A percentile compares a stretch with the other conserved stretches of the same genome.
Evolutionary conservation across 371 early-diverging fungal species (phyloP).

Genomic region (Batrachochytrium dendrobatidis): DNA sequence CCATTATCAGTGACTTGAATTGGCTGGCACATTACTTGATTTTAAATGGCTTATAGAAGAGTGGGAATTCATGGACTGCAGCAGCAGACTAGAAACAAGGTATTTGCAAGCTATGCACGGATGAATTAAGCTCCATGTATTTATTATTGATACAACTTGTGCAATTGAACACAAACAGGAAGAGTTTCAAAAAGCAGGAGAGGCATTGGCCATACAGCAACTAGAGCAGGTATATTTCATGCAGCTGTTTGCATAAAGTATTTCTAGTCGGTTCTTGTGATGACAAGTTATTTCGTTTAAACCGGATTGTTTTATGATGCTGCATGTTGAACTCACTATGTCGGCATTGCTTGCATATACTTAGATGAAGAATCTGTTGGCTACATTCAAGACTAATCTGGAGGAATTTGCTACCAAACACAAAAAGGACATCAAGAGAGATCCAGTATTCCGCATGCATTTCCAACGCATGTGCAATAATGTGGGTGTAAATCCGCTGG

Average conservation of each 20-base stretch:
- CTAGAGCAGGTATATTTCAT: constrained; percentile 25
- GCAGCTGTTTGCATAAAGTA: not conserved
- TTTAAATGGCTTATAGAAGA: constrained; percentile 16
- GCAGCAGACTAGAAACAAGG: constrained; percentile 30
- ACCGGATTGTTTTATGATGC: not conserved
- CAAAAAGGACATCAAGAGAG: constrained; percentile 77
- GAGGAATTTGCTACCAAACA: constrained; percentile 81
- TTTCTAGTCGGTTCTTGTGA: not conserved
- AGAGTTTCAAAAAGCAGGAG: constrained; percentile 30
- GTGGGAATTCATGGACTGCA: constrained; percentile 48
- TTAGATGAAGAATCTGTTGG: constrained; percentile 63
- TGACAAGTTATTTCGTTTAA: no score
- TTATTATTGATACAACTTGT: not conserved
- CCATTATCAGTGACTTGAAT: no score
- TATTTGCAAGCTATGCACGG: constrained; percentile 1
- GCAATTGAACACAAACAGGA: constrained; percentile 5
- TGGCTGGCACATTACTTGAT: no score
- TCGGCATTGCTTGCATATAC: no score
- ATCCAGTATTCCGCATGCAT: constrained; percentile 80
- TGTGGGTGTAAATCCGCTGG: constrained; percentile 93
- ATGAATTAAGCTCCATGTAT: not conserved
- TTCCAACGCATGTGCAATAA: constrained; percentile 90
- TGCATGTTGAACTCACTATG: not conserved
- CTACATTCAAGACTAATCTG: constrained; percentile 68
- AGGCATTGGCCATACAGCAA: constrained; percentile 29